phyloP scores from a whole-genome alignment of 1,139 yeast genomes.

The Petasospora fabianii region DNA sequence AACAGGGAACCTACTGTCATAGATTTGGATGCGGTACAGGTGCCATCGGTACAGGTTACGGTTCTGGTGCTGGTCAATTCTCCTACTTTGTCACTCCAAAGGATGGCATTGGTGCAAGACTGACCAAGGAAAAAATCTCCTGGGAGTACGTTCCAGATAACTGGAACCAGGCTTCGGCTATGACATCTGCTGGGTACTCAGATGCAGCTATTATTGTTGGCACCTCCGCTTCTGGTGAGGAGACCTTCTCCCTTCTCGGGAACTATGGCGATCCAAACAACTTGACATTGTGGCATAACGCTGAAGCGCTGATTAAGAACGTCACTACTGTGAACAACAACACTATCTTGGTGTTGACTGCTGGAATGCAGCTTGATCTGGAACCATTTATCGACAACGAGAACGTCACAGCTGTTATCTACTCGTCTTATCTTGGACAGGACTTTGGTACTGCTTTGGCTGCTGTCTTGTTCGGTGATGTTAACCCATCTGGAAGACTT shows the following conservation, averaged over 20 bases:
- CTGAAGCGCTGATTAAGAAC: slow-evolving; percentile 45
- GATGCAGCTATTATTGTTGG: slow-evolving; percentile 40
- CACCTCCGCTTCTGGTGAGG: slow-evolving; percentile 50
- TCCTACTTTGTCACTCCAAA: slow-evolving; percentile 51
- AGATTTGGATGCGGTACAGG: slow-evolving; percentile 46
- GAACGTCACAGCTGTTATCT: slow-evolving; percentile 52
- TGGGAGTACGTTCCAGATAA: slow-evolving; percentile 39
- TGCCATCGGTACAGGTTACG: slow-evolving; percentile 45
- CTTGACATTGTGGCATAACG: slow-evolving; percentile 37
- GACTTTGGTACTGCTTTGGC: slow-evolving; percentile 48
- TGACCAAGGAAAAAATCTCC: slow-evolving; percentile 34
- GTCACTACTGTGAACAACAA: slow-evolving; percentile 46
- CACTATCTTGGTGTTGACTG: slow-evolving; percentile 52
- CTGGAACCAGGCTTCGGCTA: slow-evolving; percentile 39
- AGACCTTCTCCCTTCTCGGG: slow-evolving; percentile 45
- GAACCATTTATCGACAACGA: slow-evolving; percentile 55
- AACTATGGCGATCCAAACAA: slow-evolving; percentile 34
- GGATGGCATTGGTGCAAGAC: slow-evolving; percentile 37
- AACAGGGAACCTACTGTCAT: slow-evolving; percentile 36
- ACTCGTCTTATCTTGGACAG: slow-evolving; percentile 42
- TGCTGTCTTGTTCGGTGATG: slow-evolving; percentile 55
- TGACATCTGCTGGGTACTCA: slow-evolving; percentile 43
- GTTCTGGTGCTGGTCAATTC: slow-evolving; percentile 47
- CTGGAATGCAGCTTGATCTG: slow-evolving; percentile 49
- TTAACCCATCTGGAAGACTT: slow-evolving; percentile 58